A percentile compares a stretch with the other conserved stretches of the same genome.
Conservation (phyloP, 1,284 basidiomycete species). For the Phenoliferia sp. region DNA sequence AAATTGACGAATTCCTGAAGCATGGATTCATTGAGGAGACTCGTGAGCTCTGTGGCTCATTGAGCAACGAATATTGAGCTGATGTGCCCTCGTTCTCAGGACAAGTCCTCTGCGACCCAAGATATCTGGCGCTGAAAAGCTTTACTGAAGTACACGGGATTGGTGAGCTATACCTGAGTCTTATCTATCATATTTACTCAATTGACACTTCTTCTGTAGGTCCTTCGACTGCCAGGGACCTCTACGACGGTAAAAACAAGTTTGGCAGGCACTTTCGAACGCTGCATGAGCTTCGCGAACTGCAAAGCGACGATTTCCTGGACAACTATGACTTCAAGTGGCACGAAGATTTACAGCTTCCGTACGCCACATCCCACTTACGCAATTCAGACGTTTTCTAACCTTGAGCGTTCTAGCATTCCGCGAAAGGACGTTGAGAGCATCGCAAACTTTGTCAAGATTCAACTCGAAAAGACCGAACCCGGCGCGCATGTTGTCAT, state of each 20-base stretch:
- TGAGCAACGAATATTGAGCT: not conserved
- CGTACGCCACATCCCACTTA: not conserved
- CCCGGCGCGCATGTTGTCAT: constrained; percentile 61
- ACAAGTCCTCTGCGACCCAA: constrained; percentile 29
- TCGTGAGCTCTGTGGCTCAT: not conserved
- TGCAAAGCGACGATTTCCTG: constrained; percentile 9
- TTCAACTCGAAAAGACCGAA: constrained; percentile 54
- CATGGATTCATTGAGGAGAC: constrained; percentile 57
- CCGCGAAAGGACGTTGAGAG: constrained; percentile 62
- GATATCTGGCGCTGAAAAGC: constrained; percentile 54
- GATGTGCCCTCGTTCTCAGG: not conserved
- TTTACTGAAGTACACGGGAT: constrained; percentile 62
- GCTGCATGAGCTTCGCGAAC: constrained; percentile 22
- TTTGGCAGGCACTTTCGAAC: constrained; percentile 10
- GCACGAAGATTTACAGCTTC: constrained; percentile 21
- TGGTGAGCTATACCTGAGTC: constrained; percentile 42
- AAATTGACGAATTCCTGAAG: constrained; percentile 61
- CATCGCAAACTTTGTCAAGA: constrained; percentile 56
- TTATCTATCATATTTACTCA: not conserved
- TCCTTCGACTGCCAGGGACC: constrained; percentile 12
- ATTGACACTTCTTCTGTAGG: constrained; percentile 1
- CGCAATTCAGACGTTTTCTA: not conserved
- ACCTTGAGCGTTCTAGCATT: constrained; percentile 47
- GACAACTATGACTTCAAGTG: constrained; percentile 21
- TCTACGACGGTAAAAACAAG: too few species aligned